Percentiles rank a stretch among this genome's conserved stretches.
These are phyloP conservation scores for Phyllosticta citriasiana DNA, from an alignment of 2,329 filamentous ascomycete species.

Conservation along the genomic window DNA sequence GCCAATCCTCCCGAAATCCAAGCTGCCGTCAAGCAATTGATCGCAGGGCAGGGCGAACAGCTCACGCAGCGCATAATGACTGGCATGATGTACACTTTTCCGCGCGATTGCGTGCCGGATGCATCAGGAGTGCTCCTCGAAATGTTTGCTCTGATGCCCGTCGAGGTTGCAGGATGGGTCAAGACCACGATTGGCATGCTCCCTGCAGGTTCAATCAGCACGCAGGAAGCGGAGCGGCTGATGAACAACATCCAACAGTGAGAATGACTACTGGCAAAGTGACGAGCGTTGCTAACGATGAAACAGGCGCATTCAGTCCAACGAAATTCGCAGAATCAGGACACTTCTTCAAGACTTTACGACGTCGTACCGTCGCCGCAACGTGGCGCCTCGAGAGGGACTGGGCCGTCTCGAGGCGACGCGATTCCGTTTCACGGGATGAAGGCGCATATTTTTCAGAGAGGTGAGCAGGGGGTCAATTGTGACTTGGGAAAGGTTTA, in stretches of 20 bases:
- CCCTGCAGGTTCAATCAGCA: slow-evolving; percentile 69
- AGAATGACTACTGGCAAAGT: background rate
- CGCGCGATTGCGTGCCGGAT: slow-evolving; percentile 88
- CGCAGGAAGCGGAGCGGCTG: slow-evolving; percentile 70
- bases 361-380: slow-evolving; percentile 82
- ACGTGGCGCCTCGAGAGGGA: slow-evolving; percentile 90
- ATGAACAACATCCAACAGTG: slow-evolving; percentile 67
- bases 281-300: background rate
- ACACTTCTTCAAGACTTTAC: slow-evolving; percentile 91
- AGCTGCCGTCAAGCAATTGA: slow-evolving; percentile 60
- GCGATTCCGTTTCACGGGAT: slow-evolving; percentile 64
- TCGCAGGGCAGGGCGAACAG: slow-evolving; percentile 60
- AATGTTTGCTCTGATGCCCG: slow-evolving; percentile 77
- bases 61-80: slow-evolving; percentile 84
- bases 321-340: slow-evolving; percentile 68
- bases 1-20: slow-evolving; percentile 60
- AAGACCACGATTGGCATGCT: slow-evolving; percentile 74
- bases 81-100: slow-evolving; percentile 99
- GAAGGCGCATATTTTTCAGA: background rate
- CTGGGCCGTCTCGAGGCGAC: slow-evolving; percentile 78
- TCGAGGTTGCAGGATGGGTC: slow-evolving; percentile 72
- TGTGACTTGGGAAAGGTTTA: background rate
- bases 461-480: background rate
- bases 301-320: slow-evolving; percentile 48
- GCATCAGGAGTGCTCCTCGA: slow-evolving; percentile 85